These are phyloP conservation scores for Magnolia officinalis DNA, from an alignment of 164 flowering plant genomes.

Conservation along the genomic window DNA sequence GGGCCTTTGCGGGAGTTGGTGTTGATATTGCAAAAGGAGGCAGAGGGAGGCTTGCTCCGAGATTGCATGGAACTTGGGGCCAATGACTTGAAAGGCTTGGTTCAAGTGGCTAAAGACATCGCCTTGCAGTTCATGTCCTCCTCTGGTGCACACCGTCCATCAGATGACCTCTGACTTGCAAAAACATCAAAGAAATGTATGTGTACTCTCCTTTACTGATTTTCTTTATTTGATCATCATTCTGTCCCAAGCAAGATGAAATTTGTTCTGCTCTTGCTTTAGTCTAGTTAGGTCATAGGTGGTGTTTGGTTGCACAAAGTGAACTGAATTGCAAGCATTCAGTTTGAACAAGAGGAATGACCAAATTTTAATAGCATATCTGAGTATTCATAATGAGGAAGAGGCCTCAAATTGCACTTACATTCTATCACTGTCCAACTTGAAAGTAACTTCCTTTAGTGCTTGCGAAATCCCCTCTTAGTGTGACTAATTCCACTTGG, in stretches of 20 bases:
- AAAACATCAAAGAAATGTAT: not conserved
- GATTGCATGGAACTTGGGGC: conserved; percentile 15
- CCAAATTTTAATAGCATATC: not conserved
- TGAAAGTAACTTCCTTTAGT: not conserved
- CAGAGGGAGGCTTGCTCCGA: conserved; percentile 8
- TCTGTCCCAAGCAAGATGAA: no score
- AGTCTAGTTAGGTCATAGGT: not conserved
- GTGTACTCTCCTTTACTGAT: not conserved
- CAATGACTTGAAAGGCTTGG: conserved; percentile 14
- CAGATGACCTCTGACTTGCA: not conserved
- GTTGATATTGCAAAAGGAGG: conserved; percentile 14
- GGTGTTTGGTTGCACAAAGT: not conserved
- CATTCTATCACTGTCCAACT: not conserved
- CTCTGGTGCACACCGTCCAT: not conserved
- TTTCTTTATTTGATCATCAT: no score
- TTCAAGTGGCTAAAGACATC: conserved; percentile 13
- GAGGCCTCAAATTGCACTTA: not conserved
- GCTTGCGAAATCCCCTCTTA: no score
- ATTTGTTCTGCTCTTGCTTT: not conserved
- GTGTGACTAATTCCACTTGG: no score
- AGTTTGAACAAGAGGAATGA: not conserved
- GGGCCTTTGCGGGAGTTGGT: conserved; percentile 16
- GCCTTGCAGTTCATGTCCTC: not conserved
- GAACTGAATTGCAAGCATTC: not conserved
- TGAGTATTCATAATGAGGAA: not conserved